Evolutionary conservation across 257 asterid species (phyloP).

Genomic region (Jacaranda mimosifolia): DNA sequence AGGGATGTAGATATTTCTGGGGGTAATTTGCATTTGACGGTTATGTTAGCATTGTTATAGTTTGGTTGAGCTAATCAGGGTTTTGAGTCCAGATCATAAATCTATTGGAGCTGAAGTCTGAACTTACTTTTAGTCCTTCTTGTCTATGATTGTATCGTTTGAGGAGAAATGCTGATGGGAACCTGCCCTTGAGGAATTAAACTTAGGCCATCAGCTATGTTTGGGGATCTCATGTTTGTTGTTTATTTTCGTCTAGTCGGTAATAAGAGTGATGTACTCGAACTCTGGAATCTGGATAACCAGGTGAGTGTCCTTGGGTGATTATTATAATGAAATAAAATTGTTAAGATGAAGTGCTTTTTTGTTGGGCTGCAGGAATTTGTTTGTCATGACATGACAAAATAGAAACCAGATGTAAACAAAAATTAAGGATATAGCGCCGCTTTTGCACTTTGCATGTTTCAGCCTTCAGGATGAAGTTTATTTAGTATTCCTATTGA

Average conservation of each 20-base stretch:
- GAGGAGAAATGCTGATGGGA: conserved; percentile 16
- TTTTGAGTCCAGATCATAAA: not conserved
- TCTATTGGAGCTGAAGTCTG: not conserved
- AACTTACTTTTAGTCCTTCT: not conserved
- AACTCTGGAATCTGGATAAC: conserved; percentile 23
- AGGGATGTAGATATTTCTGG: not conserved
- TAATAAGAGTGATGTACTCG: not conserved
- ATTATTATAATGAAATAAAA: not conserved
- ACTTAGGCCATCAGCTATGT: not conserved
- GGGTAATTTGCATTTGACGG: not conserved
- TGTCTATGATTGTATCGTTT: conserved; percentile 12
- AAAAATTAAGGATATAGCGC: not conserved
- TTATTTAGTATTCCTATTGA: not conserved
- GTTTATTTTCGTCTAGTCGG: not conserved
- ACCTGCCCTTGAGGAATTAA: not conserved
- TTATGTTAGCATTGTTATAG: not conserved
- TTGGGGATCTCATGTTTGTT: not conserved
- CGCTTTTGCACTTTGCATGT: not conserved
- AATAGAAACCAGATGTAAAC: not conserved
- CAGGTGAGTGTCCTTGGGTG: not conserved
- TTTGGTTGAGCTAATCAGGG: conserved; percentile 17
- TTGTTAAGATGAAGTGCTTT: not conserved
- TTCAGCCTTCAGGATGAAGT: not conserved
- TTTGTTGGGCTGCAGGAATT: not conserved
- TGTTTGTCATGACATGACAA: not conserved